phyloP scores from a whole-genome alignment of 2,329 filamentous ascomycete species.

The Aspergillus tubingensis region DNA sequence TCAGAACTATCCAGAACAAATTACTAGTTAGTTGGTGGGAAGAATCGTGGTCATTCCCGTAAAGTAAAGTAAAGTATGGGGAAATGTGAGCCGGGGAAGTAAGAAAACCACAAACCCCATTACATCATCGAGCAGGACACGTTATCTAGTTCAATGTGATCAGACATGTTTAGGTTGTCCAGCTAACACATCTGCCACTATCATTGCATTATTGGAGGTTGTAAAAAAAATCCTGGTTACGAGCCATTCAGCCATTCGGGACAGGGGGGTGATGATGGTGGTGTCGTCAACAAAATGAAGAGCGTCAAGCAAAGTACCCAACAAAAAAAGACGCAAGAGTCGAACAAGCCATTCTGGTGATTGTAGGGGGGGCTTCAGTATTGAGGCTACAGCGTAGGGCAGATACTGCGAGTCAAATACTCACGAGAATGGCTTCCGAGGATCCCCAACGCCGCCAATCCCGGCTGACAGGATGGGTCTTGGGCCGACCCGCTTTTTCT shows the following conservation, averaged over 20 bases:
- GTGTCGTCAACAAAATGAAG: slow-evolving; percentile 8
- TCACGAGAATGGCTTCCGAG: slow-evolving; percentile 8
- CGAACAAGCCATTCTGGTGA: neutral
- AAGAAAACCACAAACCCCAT: neutral
- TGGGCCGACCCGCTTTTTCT: slow-evolving; percentile 10
- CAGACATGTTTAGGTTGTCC: neutral
- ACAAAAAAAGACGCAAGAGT: slow-evolving; percentile 16
- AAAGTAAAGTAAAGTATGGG: neutral
- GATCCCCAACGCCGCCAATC: slow-evolving; percentile 21
- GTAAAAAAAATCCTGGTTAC: neutral
- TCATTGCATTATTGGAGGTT: neutral
- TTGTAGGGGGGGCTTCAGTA: slow-evolving; percentile 18
- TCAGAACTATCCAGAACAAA: too few relatives aligned
- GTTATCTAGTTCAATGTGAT: neutral
- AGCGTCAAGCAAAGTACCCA: slow-evolving; percentile 12
- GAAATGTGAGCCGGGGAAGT: neutral
- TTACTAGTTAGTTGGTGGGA: neutral
- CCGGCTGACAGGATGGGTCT: slow-evolving; percentile 14
- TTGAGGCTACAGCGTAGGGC: slow-evolving; percentile 30
- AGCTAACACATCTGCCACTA: neutral
- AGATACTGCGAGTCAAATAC: slow-evolving; percentile 27
- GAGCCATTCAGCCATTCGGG: neutral
- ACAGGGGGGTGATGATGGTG: neutral
- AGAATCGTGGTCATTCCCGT: neutral
- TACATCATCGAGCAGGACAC: slow-evolving; percentile 9